Evolutionary conservation across 805 yeast genomes (phyloP), one percentile per base, ranked within the genome.

Genomic region (Priceomyces fermenticarens): DNA sequence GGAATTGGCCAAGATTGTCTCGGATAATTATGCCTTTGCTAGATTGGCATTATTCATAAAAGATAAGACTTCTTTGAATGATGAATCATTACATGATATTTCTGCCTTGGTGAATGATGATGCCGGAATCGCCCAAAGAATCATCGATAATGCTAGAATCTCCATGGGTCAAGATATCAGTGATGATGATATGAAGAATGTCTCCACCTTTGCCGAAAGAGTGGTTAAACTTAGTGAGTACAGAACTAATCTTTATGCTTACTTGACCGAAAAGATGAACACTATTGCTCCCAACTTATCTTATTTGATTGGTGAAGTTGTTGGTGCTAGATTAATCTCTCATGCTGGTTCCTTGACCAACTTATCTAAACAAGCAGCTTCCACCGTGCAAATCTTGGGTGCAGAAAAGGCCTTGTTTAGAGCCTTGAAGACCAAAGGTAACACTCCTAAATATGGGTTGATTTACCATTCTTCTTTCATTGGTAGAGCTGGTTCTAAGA

Each of bases 131-230:
- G 96, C 97, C 48, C 89, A 89, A 74, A 82, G 83, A 67, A 81
- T 91, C 53, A 85, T 91, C 56, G 96, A 88, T 65, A 90, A 95
- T 54, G 96, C 98, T 48, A 83, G 87, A 75, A 89, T 91, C 57
- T 89, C 97, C 35, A 93, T 93, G 99, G 99, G 99, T 67, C 98
- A 91, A 73, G 99, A 93, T 69, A 80, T 93, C 53, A 84, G 96
- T 51, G 96, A 87, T 67, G 83, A 84, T 63, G 99, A 93, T 68
- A 88, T 93, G 93, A 81, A 79, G 50, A 90, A 90, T 64, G 90
- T 93, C 44, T 68, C 84, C 51, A 80, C 91, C 28, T 93, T 93
- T 66, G 99, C 99, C 45, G 79, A 86, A 65, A 85, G 97, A 73
- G 96, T 90, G 30, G 96, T 87, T 38, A 85, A 89, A 44, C 79